These are phyloP conservation scores for Pseudohyphozyma bogoriensis DNA, from an alignment of 768 basidiomycete genomes.

Conservation along the genomic window DNA sequence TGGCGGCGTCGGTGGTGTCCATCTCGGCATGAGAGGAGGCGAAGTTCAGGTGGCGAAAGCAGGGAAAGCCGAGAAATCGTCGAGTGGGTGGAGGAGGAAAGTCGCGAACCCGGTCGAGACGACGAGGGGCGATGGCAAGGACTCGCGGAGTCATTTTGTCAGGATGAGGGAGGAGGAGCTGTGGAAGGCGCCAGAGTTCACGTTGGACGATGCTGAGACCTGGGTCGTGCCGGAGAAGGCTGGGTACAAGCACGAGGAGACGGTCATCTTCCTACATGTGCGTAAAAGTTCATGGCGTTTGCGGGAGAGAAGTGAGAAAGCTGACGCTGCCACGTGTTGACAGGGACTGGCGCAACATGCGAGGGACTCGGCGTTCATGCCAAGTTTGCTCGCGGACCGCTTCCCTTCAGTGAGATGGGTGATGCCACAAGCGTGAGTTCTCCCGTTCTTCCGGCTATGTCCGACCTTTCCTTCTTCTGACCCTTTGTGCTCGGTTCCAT, in stretches of 20 bases:
- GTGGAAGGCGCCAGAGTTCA: constrained; percentile 17
- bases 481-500: background rate
- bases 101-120: too few relatives aligned
- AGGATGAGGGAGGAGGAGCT: constrained; percentile 2
- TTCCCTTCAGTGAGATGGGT: constrained; percentile 16
- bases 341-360: constrained; percentile 12
- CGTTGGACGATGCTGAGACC: background rate
- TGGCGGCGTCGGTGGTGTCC: background rate
- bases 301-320: background rate
- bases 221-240: background rate
- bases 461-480: background rate
- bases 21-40: background rate
- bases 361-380: constrained; percentile 4
- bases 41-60: background rate
- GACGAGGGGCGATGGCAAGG: too few relatives aligned
- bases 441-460: background rate
- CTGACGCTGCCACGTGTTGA: background rate
- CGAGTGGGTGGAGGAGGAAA: too few relatives aligned
- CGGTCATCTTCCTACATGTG: constrained; percentile 19
- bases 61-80: constrained; percentile 9
- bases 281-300: background rate
- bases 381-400: background rate
- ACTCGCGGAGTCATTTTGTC: too few relatives aligned
- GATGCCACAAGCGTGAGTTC: constrained; percentile 14
- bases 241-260: constrained; percentile 12